Conservation (phyloP, 2,329 filamentous ascomycete genomes). For the Calonectria crousiana region DNA sequence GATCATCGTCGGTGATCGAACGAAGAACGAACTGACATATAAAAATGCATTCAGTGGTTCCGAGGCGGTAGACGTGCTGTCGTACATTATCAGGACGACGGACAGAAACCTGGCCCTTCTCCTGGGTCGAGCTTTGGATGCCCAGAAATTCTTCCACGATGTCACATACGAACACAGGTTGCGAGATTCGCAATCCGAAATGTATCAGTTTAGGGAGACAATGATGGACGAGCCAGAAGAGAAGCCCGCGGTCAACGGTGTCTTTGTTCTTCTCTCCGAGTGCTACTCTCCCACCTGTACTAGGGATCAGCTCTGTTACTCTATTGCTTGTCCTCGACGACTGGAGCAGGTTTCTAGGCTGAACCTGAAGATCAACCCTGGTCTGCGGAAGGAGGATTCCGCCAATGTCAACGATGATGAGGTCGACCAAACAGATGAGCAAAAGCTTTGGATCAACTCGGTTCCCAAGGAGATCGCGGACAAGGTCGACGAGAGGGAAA, state of each 20-base stretch:
- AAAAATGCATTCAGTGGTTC: constrained; percentile 97
- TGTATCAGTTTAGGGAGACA: constrained; percentile 97
- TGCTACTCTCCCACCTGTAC: constrained; percentile 99
- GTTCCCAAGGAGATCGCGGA: constrained; percentile 96
- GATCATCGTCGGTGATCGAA: constrained; percentile 86
- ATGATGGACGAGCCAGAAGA: constrained; percentile 86
- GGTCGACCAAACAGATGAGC: constrained; percentile 86
- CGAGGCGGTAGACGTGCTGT: constrained; percentile 94
- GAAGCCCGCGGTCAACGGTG: constrained; percentile 84
- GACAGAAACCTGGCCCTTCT: constrained; percentile 94
- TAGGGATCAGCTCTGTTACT: constrained; percentile 94
- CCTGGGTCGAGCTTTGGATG: constrained; percentile 90
- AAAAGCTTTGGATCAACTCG: constrained; percentile 99
- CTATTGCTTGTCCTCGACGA: constrained; percentile 93
- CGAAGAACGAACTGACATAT: constrained; percentile 97
- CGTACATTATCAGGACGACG: constrained; percentile 96
- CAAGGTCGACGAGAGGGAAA: constrained; percentile 88
- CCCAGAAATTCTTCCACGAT: constrained; percentile 99
- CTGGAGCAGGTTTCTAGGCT: constrained; percentile 94
- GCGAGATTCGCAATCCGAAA: constrained; percentile 92
- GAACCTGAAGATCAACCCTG: constrained; percentile 93
- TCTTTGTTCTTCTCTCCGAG: constrained; percentile 95
- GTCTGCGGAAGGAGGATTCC: constrained; percentile 76
- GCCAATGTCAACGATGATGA: constrained; percentile 80
- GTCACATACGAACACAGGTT: constrained; percentile 97